Conservation (phyloP, 164 flowering plant species). For the Protea cynaroides region DNA sequence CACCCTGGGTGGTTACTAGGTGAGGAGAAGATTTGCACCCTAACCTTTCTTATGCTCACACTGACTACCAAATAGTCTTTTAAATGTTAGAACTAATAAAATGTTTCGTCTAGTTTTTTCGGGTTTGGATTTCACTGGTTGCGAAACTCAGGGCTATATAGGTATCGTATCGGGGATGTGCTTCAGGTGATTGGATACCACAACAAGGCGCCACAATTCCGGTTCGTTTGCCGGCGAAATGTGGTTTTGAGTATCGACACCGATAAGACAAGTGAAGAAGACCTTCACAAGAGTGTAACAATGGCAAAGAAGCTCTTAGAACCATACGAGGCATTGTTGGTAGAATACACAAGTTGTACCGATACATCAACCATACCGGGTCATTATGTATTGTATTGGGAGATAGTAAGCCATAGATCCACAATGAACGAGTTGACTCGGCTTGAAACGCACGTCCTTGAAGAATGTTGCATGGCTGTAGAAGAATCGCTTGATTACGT, state of each 20-base stretch:
- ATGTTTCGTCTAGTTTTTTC: not conserved
- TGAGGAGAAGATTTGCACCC: no score
- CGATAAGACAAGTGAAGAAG: constrained; percentile 85
- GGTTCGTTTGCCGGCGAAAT: constrained; percentile 70
- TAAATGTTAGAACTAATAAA: no score
- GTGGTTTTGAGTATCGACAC: constrained; percentile 72
- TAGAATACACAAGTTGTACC: constrained; percentile 81
- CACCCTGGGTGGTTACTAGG: no score
- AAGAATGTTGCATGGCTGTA: constrained; percentile 58
- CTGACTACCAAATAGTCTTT: no score
- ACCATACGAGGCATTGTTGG: constrained; percentile 47
- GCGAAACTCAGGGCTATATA: constrained; percentile 39
- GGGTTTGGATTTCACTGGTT: not conserved
- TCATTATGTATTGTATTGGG: constrained; percentile 82
- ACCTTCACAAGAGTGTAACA: constrained; percentile 64
- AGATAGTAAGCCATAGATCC: constrained; percentile 27
- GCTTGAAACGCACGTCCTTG: constrained; percentile 22
- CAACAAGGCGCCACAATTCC: constrained; percentile 73
- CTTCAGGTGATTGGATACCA: constrained; percentile 78
- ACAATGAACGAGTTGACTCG: not conserved
- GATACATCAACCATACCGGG: constrained; percentile 76
- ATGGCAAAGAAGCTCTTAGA: constrained; percentile 51
- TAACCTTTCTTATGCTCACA: no score
- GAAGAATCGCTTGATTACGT: constrained; percentile 68
- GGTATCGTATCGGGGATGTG: constrained; percentile 77